Evolutionary conservation across 1,284 basidiomycete species (phyloP).

Genomic region (Leccinum pachyderme): DNA sequence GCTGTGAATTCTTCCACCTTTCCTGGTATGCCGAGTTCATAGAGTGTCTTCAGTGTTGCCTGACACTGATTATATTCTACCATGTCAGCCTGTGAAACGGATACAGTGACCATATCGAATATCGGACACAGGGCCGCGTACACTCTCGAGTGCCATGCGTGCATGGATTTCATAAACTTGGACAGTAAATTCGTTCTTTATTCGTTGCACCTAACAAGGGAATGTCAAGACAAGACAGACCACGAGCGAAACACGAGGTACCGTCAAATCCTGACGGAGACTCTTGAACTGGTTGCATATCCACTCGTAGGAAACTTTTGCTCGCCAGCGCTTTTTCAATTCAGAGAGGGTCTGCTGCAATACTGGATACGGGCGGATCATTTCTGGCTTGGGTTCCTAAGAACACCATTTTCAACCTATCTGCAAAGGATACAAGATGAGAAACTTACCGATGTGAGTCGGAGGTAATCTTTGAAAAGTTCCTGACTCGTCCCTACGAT

Average conservation of each 20-base stretch:
- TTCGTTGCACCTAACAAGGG: constrained; percentile 85
- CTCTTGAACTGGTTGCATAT: constrained; percentile 99
- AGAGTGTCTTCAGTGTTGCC: constrained; percentile 85
- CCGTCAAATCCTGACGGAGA: constrained; percentile 95
- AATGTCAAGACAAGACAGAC: constrained; percentile 23
- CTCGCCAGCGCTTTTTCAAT: constrained; percentile 87
- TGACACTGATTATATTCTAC: constrained; percentile 99
- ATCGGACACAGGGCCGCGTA: constrained; percentile 39
- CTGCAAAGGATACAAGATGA: background rate
- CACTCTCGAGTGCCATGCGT: constrained; percentile 92
- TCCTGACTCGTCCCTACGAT: constrained; percentile 90
- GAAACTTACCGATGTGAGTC: constrained; percentile 81
- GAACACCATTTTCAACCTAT: constrained; percentile 12
- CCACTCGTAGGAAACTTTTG: constrained; percentile 85
- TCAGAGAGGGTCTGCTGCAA: constrained; percentile 85
- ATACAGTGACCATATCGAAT: constrained; percentile 15
- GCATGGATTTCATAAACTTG: constrained; percentile 98
- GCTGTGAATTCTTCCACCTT: constrained; percentile 95
- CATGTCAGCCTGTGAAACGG: constrained; percentile 75
- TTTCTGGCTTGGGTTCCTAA: constrained; percentile 92
- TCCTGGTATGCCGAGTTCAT: constrained; percentile 90
- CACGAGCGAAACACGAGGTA: constrained; percentile 35
- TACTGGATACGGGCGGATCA: constrained; percentile 87
- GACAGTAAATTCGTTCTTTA: constrained; percentile 98
- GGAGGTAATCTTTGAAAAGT: constrained; percentile 94